Percentiles rank a stretch among this genome's conserved stretches.
Evolutionary conservation across 306 rosid species (phyloP).

Genomic region (Hippophae gyantsensis): DNA sequence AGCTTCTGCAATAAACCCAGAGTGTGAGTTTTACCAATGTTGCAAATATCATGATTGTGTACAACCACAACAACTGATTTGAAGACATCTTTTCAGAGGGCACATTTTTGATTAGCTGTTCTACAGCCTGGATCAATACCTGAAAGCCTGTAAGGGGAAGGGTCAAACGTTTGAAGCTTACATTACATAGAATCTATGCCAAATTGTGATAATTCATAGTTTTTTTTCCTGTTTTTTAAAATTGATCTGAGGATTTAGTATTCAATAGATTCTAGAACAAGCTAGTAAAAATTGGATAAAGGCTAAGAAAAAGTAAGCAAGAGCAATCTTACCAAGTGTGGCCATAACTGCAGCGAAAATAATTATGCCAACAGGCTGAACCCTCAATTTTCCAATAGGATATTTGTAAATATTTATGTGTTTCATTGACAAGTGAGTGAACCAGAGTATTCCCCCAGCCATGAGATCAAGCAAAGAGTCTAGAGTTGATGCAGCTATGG

Average conservation of each 20-base stretch:
- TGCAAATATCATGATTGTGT: constrained; percentile 67
- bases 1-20: constrained; percentile 83
- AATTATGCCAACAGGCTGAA: constrained; percentile 92
- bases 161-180: background rate
- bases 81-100: constrained; percentile 45
- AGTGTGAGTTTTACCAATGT: constrained; percentile 66
- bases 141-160: constrained; percentile 63
- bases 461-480: constrained; percentile 51
- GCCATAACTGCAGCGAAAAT: constrained; percentile 96
- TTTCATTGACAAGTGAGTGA: constrained; percentile 81
- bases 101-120: constrained; percentile 40
- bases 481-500: constrained; percentile 54
- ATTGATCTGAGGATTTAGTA: too few species aligned
- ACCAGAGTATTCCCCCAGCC: constrained; percentile 98
- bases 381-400: constrained; percentile 87
- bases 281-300: background rate
- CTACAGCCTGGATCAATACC: constrained; percentile 59
- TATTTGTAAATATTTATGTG: constrained; percentile 59
- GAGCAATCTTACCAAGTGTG: constrained; percentile 53
- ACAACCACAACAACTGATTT: constrained; percentile 58
- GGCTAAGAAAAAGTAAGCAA: constrained; percentile 1
- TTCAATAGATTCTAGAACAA: background rate
- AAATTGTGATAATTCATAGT: too few species aligned
- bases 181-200: background rate
- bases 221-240: too few species aligned